Base-by-base conservation (phyloP, 1,284 basidiomycete species). In the Schizopora paradoxa region DNA sequence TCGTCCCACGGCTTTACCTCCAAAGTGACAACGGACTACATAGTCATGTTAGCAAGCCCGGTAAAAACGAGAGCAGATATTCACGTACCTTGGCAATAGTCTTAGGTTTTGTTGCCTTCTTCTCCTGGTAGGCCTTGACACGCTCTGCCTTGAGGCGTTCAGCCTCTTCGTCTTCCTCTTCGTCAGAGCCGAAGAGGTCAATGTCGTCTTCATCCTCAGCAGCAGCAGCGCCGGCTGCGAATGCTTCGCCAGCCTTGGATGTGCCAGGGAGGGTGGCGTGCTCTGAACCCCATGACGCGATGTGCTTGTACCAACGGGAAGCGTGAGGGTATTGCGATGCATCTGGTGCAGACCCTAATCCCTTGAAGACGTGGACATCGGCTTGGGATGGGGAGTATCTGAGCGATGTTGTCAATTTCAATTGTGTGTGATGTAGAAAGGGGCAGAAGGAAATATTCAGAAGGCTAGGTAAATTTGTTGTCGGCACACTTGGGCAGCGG, bases 1-100 rank as follows among this genome's bases (percentile, higher is more conserved):
- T 98, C 94, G 66, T 99, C 95, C 95, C 94, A 95, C 39, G 94
- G 95, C 73, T 98, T 99, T 55, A 99, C 92, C 58, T 98, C 93
- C 59, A 98, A 73, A 45, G 96, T 99, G 44, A 95, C 91, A 52
- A 95, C 79, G 55, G 91, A 95, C 90, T 92, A 62, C 44, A 61
- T 48, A 33, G 47, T 29, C 44, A 39, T 40, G n/a, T n/a, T n/a
- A 27, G 26, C n/a, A n/a, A n/a, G n/a, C n/a, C n/a, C n/a, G n/a
- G n/a, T n/a, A n/a, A n/a, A n/a, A n/a, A n/a, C n/a, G 51, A 49
- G 23, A 6, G 5, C 23, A 16, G 27, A 18, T 31, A 41, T 34
- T 51, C 39, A 72, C 72, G 42, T 53, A 92, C 90, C 77, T 97
- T 97, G 63, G 92, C 93, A 51, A 81, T 69, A 38, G 83, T 74